phyloP scores from a whole-genome alignment of 129 eudicot species.

The Flaveria bidentis region DNA sequence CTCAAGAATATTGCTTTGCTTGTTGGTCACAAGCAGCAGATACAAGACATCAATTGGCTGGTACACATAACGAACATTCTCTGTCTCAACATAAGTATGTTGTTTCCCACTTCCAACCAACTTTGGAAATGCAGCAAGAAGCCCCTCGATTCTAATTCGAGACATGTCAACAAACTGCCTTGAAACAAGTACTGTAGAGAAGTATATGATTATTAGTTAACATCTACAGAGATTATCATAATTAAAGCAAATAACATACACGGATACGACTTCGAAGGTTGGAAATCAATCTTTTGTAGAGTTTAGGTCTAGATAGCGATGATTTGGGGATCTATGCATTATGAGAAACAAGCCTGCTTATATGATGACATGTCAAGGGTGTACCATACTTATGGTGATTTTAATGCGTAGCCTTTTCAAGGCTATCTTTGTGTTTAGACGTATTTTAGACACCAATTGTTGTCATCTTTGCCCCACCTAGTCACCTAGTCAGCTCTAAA shows the following conservation, averaged over 20 bases:
- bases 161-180: constrained; percentile 97
- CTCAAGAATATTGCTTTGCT: constrained; percentile 96
- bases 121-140: constrained; percentile 97
- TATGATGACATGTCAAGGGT: background rate
- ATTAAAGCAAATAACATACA: background rate
- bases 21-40: constrained; percentile 86
- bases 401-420: background rate
- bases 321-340: background rate
- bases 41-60: constrained; percentile 86
- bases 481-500: background rate
- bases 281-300: background rate
- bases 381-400: constrained; percentile 3
- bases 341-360: background rate
- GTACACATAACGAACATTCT: constrained; percentile 92
- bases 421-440: background rate
- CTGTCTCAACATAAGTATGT: constrained; percentile 94
- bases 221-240: background rate
- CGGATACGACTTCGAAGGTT: background rate
- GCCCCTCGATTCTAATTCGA: constrained; percentile 92
- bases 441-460: background rate
- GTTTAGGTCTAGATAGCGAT: background rate
- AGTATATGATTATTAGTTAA: constrained; percentile 19
- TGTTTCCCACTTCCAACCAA: constrained; percentile 94
- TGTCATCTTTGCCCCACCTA: background rate
- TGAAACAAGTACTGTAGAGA: constrained; percentile 78